Percentiles rank a stretch among this genome's conserved stretches.
phyloP scores from a whole-genome alignment of 768 basidiomycete genomes.

The Lactarius indigo region DNA sequence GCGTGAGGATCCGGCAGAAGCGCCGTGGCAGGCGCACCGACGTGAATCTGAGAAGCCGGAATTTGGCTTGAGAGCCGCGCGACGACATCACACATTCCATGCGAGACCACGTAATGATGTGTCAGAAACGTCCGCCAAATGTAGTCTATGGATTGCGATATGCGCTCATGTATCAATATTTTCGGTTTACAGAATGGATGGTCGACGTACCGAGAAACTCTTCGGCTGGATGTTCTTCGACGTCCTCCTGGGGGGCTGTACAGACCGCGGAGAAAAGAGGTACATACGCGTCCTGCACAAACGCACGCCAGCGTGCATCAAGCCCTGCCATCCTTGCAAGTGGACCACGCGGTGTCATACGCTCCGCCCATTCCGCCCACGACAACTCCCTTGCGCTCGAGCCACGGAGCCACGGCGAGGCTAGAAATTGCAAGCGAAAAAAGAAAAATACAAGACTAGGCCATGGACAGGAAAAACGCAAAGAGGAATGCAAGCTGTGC shows the following conservation, averaged over 20 bases:
- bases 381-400: constrained; percentile 33
- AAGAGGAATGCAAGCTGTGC: constrained; percentile 28
- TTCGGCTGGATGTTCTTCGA: constrained; percentile 56
- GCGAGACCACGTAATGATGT: constrained; percentile 60
- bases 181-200: neutral
- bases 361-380: constrained; percentile 48
- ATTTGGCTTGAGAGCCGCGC: constrained; percentile 44
- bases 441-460: constrained; percentile 37
- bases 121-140: constrained; percentile 65
- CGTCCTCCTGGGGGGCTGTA: constrained; percentile 54
- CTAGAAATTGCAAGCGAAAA: constrained; percentile 28
- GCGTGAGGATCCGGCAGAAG: constrained; percentile 40
- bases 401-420: constrained; percentile 32
- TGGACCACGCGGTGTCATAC: constrained; percentile 39
- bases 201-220: constrained; percentile 55
- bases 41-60: constrained; percentile 45
- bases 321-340: constrained; percentile 43
- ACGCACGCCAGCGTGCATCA: constrained; percentile 50
- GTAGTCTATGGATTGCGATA: constrained; percentile 43
- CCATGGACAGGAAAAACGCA: constrained; percentile 41
- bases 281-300: constrained; percentile 50
- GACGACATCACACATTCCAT: constrained; percentile 61
- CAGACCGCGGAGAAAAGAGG: constrained; percentile 74
- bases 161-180: neutral
- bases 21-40: constrained; percentile 48